phyloP scores from a whole-genome alignment of 805 yeast genomes.

The Metschnikowia noctiluminum region DNA sequence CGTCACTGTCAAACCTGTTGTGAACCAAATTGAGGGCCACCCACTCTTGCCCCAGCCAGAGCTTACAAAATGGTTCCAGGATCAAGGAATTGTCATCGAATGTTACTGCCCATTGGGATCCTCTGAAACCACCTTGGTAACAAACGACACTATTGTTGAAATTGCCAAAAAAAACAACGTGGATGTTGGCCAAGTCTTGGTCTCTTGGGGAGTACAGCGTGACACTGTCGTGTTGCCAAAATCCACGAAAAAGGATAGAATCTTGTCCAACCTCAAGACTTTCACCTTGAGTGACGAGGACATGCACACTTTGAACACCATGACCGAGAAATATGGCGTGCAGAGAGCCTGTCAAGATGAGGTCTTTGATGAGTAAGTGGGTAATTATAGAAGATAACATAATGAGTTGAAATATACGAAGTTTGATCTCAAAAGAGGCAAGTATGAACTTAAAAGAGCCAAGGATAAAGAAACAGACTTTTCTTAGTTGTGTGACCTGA shows the following conservation, averaged over 20 bases:
- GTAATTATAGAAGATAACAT: neutral
- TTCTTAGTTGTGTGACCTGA: too few relatives aligned
- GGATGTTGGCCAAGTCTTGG: slow-evolving; percentile 17
- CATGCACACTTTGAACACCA: slow-evolving; percentile 30
- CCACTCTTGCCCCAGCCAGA: slow-evolving; percentile 20
- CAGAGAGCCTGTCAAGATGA: slow-evolving; percentile 27
- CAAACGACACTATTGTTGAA: slow-evolving; percentile 12
- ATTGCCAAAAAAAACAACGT: slow-evolving; percentile 18
- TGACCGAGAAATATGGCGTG: slow-evolving; percentile 32
- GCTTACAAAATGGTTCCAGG: slow-evolving; percentile 14
- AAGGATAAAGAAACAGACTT: too few relatives aligned
- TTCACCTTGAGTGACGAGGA: slow-evolving; percentile 34
- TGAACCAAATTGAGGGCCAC: slow-evolving; percentile 21
- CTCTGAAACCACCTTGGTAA: slow-evolving; percentile 12
- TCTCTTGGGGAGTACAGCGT: slow-evolving; percentile 20
- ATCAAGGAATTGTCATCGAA: slow-evolving; percentile 14
- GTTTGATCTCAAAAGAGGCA: too few relatives aligned
- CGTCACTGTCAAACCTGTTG: slow-evolving; percentile 19
- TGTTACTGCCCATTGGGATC: slow-evolving; percentile 21
- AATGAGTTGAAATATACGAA: too few relatives aligned
- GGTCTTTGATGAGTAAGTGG: slow-evolving; percentile 15
- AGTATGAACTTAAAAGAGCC: too few relatives aligned
- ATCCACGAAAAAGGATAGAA: slow-evolving; percentile 27
- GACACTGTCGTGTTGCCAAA: slow-evolving; percentile 21
- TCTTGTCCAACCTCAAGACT: slow-evolving; percentile 37